Conservation (phyloP, 2,329 filamentous ascomycete genomes). For the Colletotrichum horii region DNA sequence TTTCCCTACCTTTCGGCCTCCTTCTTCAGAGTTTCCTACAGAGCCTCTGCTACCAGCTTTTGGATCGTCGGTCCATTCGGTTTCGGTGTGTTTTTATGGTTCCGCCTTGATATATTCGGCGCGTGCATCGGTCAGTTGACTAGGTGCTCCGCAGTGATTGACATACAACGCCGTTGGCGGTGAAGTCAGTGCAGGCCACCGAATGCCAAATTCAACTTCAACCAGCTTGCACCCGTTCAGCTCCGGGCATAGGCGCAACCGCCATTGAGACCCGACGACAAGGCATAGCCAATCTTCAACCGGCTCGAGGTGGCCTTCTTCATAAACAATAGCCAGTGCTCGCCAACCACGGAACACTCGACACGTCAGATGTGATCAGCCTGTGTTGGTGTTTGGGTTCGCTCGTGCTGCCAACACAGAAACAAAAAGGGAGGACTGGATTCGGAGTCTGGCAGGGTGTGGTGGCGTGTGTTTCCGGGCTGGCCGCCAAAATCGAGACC, state of each 20-base stretch:
- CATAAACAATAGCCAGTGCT: not conserved
- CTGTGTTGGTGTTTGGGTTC: not conserved
- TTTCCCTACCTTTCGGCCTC: not conserved
- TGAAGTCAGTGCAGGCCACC: not conserved
- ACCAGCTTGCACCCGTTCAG: not conserved
- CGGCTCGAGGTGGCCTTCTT: not conserved
- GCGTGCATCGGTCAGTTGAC: not conserved
- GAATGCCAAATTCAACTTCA: not conserved
- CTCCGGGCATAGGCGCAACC: not conserved
- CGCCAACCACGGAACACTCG: not conserved
- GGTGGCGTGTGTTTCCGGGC: constrained; percentile 12
- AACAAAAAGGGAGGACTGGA: not conserved
- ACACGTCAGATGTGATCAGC: constrained; percentile 20
- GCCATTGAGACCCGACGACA: not conserved
- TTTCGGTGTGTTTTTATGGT: not conserved
- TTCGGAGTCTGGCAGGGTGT: not conserved
- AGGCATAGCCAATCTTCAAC: not conserved
- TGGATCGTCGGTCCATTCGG: not conserved
- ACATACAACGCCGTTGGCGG: not conserved
- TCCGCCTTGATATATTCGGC: not conserved
- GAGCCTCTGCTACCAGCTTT: not conserved
- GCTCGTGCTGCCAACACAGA: constrained; percentile 12
- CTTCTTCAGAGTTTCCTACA: not conserved
- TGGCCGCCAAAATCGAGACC: constrained; percentile 21
- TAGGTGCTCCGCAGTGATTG: not conserved